Conservation (phyloP, 805 yeast genomes). For the Priceomyces melissophilus region DNA sequence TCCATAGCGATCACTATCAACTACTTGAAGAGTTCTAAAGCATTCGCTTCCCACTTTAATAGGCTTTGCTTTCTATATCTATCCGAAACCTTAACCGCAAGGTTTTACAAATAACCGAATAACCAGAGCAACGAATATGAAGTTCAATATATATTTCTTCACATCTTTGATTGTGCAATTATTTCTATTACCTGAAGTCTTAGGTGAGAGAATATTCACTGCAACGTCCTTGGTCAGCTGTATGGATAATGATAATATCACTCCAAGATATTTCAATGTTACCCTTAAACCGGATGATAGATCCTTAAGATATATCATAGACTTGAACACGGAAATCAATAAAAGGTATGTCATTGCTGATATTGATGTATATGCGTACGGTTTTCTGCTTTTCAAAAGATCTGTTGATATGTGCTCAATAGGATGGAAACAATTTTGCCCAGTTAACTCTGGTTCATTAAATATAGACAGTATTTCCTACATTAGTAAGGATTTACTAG, state of each 20-base stretch:
- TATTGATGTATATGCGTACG: constrained; percentile 79
- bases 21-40: no score
- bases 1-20: no score
- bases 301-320: constrained; percentile 65
- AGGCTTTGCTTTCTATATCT: no score
- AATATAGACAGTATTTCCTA: constrained; percentile 71
- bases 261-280: constrained; percentile 74
- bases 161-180: neutral
- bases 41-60: no score
- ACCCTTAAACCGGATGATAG: constrained; percentile 68
- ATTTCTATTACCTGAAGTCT: neutral
- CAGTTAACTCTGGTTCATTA: constrained; percentile 76
- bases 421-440: constrained; percentile 87
- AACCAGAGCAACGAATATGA: neutral
- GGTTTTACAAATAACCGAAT: no score
- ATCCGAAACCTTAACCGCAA: no score
- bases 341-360: constrained; percentile 62
- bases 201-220: constrained; percentile 23
- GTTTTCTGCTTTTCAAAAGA: constrained; percentile 63
- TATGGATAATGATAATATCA: constrained; percentile 69
- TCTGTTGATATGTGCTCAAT: constrained; percentile 60
- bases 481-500: constrained; percentile 46
- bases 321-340: constrained; percentile 63
- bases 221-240: constrained; percentile 87
- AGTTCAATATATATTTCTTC: neutral